Base-by-base conservation (phyloP, 2,329 filamentous ascomycete genomes). In the Chaetomium globosum region DNA sequence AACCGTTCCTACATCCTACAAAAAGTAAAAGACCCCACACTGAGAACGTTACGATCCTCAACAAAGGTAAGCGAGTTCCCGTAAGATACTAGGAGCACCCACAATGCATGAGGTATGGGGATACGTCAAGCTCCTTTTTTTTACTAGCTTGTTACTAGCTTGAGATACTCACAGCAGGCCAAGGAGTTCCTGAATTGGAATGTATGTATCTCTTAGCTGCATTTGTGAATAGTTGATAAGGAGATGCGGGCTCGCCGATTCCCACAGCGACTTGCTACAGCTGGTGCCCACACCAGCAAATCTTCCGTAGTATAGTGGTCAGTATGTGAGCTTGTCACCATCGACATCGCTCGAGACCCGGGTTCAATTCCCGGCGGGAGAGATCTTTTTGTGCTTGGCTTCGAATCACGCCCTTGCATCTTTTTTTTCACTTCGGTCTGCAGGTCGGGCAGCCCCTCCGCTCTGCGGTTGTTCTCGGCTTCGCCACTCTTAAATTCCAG, bases 251-350 rank as follows among this genome's bases (percentile, higher is more conserved):
- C 39, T 43, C 4, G 39, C 39, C 16, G 39, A 43, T 48, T 48
- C 46, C 46, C 46, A 48, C 46, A 48, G 53, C 56, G 16, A 61
- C 12, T 43, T 36, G 21, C 68, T 69, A 69, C 68, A 58, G 63
- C 63, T 46, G 68, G 68, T 69, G 68, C 23, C 12, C 56, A 69
- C 68, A 69, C 66, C 62, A 48, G 63, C 60, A 64, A 60, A 30
- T 69, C 67, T 68, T 68, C 66, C 66, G 66, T 68, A 68, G 66
- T 68, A 68, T 68, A 68, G 66, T 68, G 66, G 66, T 68, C 59
- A 68, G 66, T 65, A 67, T 67, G 65, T 67, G 65, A 67, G 65
- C 65, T 67, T 67, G 65, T 67, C 65, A 67, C 54, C 28, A n/a
- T 3, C 31, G 61, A 59, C 61, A 21, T 56, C 65, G 65, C 65